Base-by-base conservation (phyloP, 2,329 filamentous ascomycete species). In the Rhynchosporium agropyri region DNA sequence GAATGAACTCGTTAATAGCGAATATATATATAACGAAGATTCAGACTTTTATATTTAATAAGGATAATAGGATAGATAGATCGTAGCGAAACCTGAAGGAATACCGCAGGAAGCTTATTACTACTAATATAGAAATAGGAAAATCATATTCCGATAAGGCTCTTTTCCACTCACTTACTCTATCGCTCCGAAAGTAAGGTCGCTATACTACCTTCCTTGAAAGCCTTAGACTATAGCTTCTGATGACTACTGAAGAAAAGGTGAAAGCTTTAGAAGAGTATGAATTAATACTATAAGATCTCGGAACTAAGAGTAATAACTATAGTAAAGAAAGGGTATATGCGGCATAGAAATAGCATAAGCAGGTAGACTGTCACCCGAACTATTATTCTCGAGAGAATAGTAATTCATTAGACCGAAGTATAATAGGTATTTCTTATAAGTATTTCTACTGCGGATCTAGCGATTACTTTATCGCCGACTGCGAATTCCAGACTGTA, bases 401-500 rank as follows among this genome's bases (percentile, higher is more conserved):
- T 5, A 51, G n/a, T 36, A 51, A 51, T n/a, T 12, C 26, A 9
- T 51, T 36, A 13, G 10, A 51, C 10, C 4, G 5, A 13, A 33
- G 20, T 36, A 51, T 51, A n/a, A 51, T 3, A 13, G 20, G 10
- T 33, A 31, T 51, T 9, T 36, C 20, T 13, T 4, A 33, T 10
- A n/a, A 51, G 15, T 51, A 13, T n/a, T 51, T 51, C 33, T 51
- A n/a, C 43, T 46, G 43, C 13, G 43, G 43, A 46, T 46, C 13
- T n/a, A n/a, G 8, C 5, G 13, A 46, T 5, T n/a, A 46, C 43
- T 46, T 46, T 26, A 26, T 46, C 13, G 43, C 13, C 12, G 13
- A 46, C 13, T 46, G 43, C 13, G 20, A 46, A n/a, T 46, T n/a
- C 13, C n/a, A n/a, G n/a, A n/a, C n/a, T n/a, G n/a, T n/a, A n/a